These are phyloP conservation scores for Mortierella sp. DNA, from an alignment of 371 early-diverging fungal species.

Conservation along the genomic window DNA sequence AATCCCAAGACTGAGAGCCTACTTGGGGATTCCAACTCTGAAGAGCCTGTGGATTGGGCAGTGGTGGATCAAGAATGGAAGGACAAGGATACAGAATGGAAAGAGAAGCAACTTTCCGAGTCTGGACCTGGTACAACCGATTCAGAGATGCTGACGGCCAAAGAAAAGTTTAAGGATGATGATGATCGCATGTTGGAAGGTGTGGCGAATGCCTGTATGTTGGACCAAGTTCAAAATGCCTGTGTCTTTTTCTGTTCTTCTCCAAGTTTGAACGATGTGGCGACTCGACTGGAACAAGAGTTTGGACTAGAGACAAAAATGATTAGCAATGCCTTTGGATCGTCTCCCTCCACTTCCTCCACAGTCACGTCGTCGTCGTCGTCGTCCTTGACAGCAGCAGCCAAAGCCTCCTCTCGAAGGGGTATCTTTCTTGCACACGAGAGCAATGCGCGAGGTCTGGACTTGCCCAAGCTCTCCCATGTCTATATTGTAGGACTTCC, in stretches of 20 bases:
- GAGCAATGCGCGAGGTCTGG: conserved; percentile 86
- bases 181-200: conserved; percentile 74
- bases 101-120: conserved; percentile 24
- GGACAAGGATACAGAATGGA: conserved; percentile 31
- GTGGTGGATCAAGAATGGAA: conserved; percentile 28
- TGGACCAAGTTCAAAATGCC: conserved; percentile 62
- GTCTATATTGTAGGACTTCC: conserved; percentile 86
- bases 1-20: no score
- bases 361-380: background rate
- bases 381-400: background rate
- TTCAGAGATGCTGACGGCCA: no score
- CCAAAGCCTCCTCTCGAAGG: background rate
- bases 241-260: conserved; percentile 71
- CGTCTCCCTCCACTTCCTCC: background rate
- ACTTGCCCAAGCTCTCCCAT: conserved; percentile 85
- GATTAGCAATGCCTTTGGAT: conserved; percentile 26
- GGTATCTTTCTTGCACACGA: conserved; percentile 78
- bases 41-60: conserved; percentile 27
- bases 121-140: no score
- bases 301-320: conserved; percentile 43
- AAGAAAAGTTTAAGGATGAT: conserved; percentile 58
- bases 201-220: conserved; percentile 60
- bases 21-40: background rate
- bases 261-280: conserved; percentile 49
- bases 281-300: conserved; percentile 35